A percentile compares a stretch with the other conserved stretches of the same genome.
Evolutionary conservation across 75 land plant species (phyloP).

Genomic region (Selaginella moellendorffii): DNA sequence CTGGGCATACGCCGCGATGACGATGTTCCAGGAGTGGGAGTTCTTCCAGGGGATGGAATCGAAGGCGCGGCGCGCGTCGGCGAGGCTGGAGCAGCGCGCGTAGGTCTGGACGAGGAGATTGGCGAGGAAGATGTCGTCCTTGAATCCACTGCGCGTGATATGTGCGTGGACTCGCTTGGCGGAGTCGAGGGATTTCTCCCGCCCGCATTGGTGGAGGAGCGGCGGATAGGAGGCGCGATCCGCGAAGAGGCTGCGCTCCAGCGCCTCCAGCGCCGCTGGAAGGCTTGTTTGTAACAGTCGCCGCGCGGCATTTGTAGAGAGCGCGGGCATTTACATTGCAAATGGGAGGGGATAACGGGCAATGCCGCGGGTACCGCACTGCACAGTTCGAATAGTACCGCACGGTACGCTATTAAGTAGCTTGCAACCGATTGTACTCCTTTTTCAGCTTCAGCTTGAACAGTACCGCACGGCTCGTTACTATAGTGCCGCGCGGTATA

Average conservation of each 20-base stretch:
- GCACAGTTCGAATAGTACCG: too few relatives aligned
- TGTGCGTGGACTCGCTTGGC: neutral
- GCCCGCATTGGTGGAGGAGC: neutral
- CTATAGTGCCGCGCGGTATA: too few relatives aligned
- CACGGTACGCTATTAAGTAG: too few relatives aligned
- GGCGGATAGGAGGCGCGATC: neutral
- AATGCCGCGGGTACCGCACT: too few relatives aligned
- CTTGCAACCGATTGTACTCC: too few relatives aligned
- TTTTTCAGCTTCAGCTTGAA: too few relatives aligned
- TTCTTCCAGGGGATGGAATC: neutral
- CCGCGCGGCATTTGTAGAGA: too few relatives aligned
- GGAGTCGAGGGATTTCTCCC: neutral
- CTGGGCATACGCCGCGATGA: neutral
- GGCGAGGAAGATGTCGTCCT: neutral
- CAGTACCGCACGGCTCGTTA: too few relatives aligned
- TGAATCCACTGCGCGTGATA: neutral
- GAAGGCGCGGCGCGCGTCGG: neutral
- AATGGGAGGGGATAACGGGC: too few relatives aligned
- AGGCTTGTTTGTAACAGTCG: too few relatives aligned
- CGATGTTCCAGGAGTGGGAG: neutral
- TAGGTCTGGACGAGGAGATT: neutral
- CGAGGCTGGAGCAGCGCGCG: neutral
- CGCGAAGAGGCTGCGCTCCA: neutral
- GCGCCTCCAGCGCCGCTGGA: too few relatives aligned
- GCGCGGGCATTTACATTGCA: too few relatives aligned